Conservation (phyloP, 352 stramenopile genomes). For the Pythium utonaiense region DNA sequence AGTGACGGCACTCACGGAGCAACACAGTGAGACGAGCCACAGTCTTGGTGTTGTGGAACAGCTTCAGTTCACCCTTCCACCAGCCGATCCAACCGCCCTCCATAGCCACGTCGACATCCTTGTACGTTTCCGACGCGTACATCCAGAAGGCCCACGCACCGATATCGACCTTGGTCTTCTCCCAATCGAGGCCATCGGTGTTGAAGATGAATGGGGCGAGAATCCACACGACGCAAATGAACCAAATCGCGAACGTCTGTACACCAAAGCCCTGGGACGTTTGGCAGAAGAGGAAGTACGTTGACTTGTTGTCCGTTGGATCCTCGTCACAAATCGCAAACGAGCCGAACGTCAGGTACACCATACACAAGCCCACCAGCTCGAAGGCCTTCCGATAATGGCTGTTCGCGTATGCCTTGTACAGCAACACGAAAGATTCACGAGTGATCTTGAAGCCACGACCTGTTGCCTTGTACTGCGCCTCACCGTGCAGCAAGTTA, state of each 20-base stretch:
- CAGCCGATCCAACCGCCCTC: slow-evolving; percentile 72
- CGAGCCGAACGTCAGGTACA: slow-evolving; percentile 70
- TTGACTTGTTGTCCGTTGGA: slow-evolving; percentile 39
- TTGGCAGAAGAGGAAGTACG: slow-evolving; percentile 53
- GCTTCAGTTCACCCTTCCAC: slow-evolving; percentile 75
- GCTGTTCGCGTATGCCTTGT: slow-evolving; percentile 72
- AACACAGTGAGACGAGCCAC: slow-evolving; percentile 76
- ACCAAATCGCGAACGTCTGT: slow-evolving; percentile 82
- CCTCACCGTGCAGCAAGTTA: slow-evolving; percentile 74
- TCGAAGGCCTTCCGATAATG: slow-evolving; percentile 83
- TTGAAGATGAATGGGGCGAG: slow-evolving; percentile 83
- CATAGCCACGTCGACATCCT: slow-evolving; percentile 65
- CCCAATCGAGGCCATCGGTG: slow-evolving; percentile 80
- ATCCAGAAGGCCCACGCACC: slow-evolving; percentile 76
- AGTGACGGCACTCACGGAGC: slow-evolving; percentile 74
- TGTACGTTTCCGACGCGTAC: slow-evolving; percentile 64
- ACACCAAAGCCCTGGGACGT: slow-evolving; percentile 76
- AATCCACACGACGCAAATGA: slow-evolving; percentile 68
- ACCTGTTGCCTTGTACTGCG: slow-evolving; percentile 77
- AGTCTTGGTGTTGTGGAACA: slow-evolving; percentile 67
- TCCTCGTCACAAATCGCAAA: slow-evolving; percentile 63
- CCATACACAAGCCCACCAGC: slow-evolving; percentile 64
- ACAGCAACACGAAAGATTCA: slow-evolving; percentile 77
- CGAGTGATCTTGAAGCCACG: slow-evolving; percentile 83
- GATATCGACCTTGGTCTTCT: slow-evolving; percentile 82